Evolutionary conservation across 2,329 filamentous ascomycete species (phyloP).

Genomic region (Coleophoma crateriformis): DNA sequence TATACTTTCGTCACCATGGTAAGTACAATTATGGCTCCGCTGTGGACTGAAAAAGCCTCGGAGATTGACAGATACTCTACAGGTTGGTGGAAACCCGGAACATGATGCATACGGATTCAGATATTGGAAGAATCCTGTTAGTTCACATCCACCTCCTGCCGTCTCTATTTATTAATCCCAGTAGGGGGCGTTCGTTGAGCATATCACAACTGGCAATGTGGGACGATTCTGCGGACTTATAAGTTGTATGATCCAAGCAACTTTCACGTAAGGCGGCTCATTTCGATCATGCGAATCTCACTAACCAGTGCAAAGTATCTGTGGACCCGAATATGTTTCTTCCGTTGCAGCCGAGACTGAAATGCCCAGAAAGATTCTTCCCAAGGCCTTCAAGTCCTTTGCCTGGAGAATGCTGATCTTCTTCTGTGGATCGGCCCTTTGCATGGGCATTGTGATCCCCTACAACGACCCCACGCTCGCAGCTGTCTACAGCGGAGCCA

Average conservation of each 20-base stretch:
- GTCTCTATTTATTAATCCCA: not conserved
- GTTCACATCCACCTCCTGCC: not conserved
- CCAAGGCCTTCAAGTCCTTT: slow-evolving; percentile 64
- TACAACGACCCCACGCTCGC: slow-evolving; percentile 53
- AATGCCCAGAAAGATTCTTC: slow-evolving; percentile 56
- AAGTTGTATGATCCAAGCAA: slow-evolving; percentile 71
- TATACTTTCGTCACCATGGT: slow-evolving; percentile 80
- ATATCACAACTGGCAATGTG: slow-evolving; percentile 48
- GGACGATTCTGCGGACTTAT: slow-evolving; percentile 60
- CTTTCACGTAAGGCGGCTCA: slow-evolving; percentile 48
- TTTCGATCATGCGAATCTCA: slow-evolving; percentile 54
- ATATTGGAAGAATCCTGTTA: slow-evolving; percentile 40
- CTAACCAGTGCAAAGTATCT: slow-evolving; percentile 55
- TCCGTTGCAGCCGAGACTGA: slow-evolving; percentile 66
- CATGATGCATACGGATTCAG: slow-evolving; percentile 66
- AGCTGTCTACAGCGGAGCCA: slow-evolving; percentile 41
- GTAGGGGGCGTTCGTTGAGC: slow-evolving; percentile 3
- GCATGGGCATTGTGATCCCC: slow-evolving; percentile 58
- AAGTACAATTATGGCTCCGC: not conserved
- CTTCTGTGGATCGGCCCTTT: slow-evolving; percentile 62
- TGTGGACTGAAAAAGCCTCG: no score
- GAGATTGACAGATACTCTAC: no score
- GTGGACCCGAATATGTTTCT: slow-evolving; percentile 61
- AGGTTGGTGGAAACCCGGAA: slow-evolving; percentile 62
- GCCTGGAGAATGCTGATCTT: slow-evolving; percentile 67